A percentile compares a stretch with the other conserved stretches of the same genome.
Evolutionary conservation across 805 yeast genomes (phyloP).

Genomic region (Isabelozyma rhagii): DNA sequence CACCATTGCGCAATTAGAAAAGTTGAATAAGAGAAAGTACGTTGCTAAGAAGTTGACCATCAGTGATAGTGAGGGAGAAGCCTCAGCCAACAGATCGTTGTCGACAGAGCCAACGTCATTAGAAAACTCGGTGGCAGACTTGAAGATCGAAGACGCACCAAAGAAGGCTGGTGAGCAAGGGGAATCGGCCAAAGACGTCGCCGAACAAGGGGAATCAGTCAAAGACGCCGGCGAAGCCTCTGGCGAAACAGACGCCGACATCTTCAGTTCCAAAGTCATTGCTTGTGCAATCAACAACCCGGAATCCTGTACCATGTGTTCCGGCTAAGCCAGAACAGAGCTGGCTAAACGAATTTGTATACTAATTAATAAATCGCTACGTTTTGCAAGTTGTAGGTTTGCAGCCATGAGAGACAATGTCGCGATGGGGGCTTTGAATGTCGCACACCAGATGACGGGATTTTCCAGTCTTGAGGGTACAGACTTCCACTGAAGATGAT

Average conservation of each 20-base stretch:
- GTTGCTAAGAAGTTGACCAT: slow-evolving; percentile 13
- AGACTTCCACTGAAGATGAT: too few relatives aligned
- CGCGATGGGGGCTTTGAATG: too few relatives aligned
- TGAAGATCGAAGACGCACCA: slow-evolving; percentile 27
- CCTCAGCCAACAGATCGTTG: slow-evolving; percentile 18
- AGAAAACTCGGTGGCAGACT: slow-evolving; percentile 46
- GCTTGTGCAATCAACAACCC: slow-evolving; percentile 98
- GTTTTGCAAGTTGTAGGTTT: not conserved
- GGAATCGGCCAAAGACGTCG: slow-evolving; percentile 8
- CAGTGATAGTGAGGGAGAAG: slow-evolving; percentile 16
- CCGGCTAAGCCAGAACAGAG: slow-evolving; percentile 56
- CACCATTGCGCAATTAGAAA: slow-evolving; percentile 35
- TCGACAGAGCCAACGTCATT: slow-evolving; percentile 42
- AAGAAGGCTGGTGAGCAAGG: slow-evolving; percentile 1
- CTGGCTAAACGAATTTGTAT: too few relatives aligned
- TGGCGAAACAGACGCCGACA: slow-evolving; percentile 59
- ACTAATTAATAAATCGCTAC: not conserved
- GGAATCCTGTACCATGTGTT: slow-evolving; percentile 98
- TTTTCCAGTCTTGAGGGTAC: too few relatives aligned
- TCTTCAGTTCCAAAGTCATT: slow-evolving; percentile 87
- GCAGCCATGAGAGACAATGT: not conserved
- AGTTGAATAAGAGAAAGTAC: slow-evolving; percentile 39
- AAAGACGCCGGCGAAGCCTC: slow-evolving; percentile 5
- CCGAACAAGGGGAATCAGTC: slow-evolving; percentile 9
- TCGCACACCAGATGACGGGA: too few relatives aligned